Conservation (phyloP, 2,329 filamentous ascomycete genomes). For the Bipolaris bicolor region DNA sequence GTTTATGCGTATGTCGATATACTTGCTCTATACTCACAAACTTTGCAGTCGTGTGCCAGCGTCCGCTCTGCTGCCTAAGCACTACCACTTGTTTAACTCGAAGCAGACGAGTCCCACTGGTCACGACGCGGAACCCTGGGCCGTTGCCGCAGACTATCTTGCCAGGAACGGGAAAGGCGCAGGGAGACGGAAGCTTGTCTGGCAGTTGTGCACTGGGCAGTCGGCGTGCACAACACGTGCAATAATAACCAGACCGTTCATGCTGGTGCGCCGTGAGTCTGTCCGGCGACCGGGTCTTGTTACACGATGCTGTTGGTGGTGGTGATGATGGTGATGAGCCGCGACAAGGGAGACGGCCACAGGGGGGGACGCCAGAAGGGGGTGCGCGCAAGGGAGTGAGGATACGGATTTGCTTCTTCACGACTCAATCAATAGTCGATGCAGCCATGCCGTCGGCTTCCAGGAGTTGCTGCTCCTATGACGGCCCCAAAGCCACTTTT, state of each 20-base stretch:
- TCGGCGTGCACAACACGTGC: constrained; percentile 18
- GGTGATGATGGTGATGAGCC: neutral
- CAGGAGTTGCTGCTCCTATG: constrained; percentile 8
- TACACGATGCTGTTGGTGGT: neutral
- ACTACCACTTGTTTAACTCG: neutral
- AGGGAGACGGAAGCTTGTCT: constrained; percentile 24
- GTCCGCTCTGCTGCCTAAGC: neutral
- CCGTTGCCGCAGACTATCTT: constrained; percentile 18
- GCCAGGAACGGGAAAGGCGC: constrained; percentile 26
- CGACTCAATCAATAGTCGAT: neutral
- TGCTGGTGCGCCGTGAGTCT: constrained; percentile 1
- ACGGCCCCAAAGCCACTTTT: constrained; percentile 13
- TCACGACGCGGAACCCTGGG: constrained; percentile 9
- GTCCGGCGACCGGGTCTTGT: neutral
- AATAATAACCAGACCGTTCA: constrained; percentile 16
- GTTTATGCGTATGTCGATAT: no score
- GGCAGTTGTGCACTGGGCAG: constrained; percentile 21
- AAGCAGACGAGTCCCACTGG: constrained; percentile 5
- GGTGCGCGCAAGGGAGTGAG: neutral
- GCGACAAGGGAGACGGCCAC: neutral
- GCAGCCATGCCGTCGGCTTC: constrained; percentile 2
- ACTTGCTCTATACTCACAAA: neutral
- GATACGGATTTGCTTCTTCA: constrained; percentile 1
- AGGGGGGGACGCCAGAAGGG: neutral
- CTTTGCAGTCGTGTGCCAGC: neutral